Evolutionary conservation across 345 rosid species (phyloP).

Genomic region (Camelina laxa): DNA sequence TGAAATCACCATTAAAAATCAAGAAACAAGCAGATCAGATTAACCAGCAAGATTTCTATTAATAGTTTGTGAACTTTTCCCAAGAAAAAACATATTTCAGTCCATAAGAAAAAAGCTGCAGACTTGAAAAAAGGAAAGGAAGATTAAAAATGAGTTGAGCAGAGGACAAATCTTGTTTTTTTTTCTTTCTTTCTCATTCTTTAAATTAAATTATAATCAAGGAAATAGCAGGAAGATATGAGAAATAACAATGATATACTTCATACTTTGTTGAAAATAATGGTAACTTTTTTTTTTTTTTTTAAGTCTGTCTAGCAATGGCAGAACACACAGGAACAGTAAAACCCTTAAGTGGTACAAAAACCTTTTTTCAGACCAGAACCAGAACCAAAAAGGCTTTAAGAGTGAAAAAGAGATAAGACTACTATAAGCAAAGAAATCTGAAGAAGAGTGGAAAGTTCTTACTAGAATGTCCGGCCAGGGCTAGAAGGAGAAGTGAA

Average conservation of each 20-base stretch:
- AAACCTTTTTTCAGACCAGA: constrained; percentile 9
- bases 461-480: constrained; percentile 61
- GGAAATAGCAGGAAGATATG: neutral
- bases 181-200: neutral
- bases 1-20: constrained; percentile 1
- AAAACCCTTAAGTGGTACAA: constrained; percentile 24
- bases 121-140: no score
- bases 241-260: constrained; percentile 8
- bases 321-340: constrained; percentile 31
- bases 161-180: constrained; percentile 10
- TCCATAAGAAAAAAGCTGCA: neutral
- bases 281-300: neutral
- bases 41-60: neutral
- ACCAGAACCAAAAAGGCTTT: constrained; percentile 5
- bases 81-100: neutral
- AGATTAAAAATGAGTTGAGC: constrained; percentile 16
- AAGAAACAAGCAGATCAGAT: constrained; percentile 14
- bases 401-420: constrained; percentile 18
- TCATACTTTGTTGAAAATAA: neutral
- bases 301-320: constrained; percentile 4
- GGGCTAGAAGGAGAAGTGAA: constrained; percentile 53
- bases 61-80: neutral
- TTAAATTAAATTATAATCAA: neutral
- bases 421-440: constrained; percentile 7
- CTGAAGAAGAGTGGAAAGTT: constrained; percentile 22